Percentiles rank a stretch among this genome's conserved stretches.
phyloP scores from a whole-genome alignment of 192 early-diverging fungal genomes.

The Diversispora eburnea region DNA sequence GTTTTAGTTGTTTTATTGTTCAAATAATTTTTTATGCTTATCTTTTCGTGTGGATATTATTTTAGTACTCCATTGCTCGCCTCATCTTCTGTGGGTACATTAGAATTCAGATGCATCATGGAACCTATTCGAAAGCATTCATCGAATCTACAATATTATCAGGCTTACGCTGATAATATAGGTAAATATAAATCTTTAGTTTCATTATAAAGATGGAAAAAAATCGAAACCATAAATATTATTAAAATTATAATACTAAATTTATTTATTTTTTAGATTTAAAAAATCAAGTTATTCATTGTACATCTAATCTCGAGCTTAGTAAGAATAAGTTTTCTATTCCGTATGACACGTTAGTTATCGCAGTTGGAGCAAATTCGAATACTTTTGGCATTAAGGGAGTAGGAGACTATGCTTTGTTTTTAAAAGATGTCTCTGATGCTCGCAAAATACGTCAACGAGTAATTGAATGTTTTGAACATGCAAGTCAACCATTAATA shows the following conservation, averaged over 20 bases:
- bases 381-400: slow-evolving; percentile 86
- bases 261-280: slow-evolving; percentile 32
- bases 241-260: neutral
- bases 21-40: slow-evolving; percentile 45
- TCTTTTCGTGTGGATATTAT: slow-evolving; percentile 65
- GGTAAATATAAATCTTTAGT: slow-evolving; percentile 21
- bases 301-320: slow-evolving; percentile 39
- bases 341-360: slow-evolving; percentile 77
- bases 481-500: slow-evolving; percentile 64
- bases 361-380: slow-evolving; percentile 73
- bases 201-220: neutral
- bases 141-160: slow-evolving; percentile 59
- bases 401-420: slow-evolving; percentile 78
- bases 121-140: slow-evolving; percentile 70
- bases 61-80: slow-evolving; percentile 74
- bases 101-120: slow-evolving; percentile 82
- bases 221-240: neutral
- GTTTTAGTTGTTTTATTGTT: neutral
- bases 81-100: slow-evolving; percentile 79
- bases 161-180: slow-evolving; percentile 57
- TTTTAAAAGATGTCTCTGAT: slow-evolving; percentile 82
- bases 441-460: slow-evolving; percentile 77
- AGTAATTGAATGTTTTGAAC: slow-evolving; percentile 77
- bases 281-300: slow-evolving; percentile 37
- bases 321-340: slow-evolving; percentile 46